Evolutionary conservation across 352 stramenopile genomes (phyloP), one percentile per base, ranked within the genome.

Genomic region (Pythium phragmiticola): DNA sequence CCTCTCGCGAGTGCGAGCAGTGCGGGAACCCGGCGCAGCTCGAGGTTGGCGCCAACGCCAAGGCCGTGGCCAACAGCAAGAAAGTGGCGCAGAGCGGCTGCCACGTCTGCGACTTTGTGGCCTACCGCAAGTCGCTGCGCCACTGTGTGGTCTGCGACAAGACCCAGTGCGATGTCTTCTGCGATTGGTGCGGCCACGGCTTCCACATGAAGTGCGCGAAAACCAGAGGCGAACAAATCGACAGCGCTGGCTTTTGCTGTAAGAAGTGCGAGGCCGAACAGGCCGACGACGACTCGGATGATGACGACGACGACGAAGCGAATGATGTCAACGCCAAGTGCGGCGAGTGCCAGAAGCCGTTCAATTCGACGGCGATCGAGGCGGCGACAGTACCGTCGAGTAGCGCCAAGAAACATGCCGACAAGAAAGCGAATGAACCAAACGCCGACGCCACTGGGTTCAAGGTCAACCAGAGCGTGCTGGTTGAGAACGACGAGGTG

Each of bases 401-500:
- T 12, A 39, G 7, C 43, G 69, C 11, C 17, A 48, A 45, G 16
- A 70, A 67, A 17, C 60, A 37, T 19, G 34, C 6, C 2, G 42
- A 12, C 7, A 55, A 56, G 26, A 59, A 54, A 37, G 17, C 37
- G n/a, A 42, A 23, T 14, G 47, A 49, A 45, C 28, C 60, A 26
- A 61, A 68, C 53, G 49, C 54, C 76, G 52, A 73, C 51, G 7
- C 61, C 45, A 50, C 70, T 4, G 78, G 78, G 4, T 92, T 93
- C 53, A 82, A 90, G 63, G 78, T 95, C 52, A 91, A 90, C 68
- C 84, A 95, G 60, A 80, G 84, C 5, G 86, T 95, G 57, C 68
- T 95, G 6, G 86, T 95, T 13, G 86, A 95, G 68, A 90, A 90
- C 60, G 84, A 95, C 37, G 83, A 92, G 36, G 81, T 95, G 69